Evolutionary conservation across 148 eudicot species (phyloP), one percentile per base, ranked within the genome.

Genomic region (Vaccinium darrowii): DNA sequence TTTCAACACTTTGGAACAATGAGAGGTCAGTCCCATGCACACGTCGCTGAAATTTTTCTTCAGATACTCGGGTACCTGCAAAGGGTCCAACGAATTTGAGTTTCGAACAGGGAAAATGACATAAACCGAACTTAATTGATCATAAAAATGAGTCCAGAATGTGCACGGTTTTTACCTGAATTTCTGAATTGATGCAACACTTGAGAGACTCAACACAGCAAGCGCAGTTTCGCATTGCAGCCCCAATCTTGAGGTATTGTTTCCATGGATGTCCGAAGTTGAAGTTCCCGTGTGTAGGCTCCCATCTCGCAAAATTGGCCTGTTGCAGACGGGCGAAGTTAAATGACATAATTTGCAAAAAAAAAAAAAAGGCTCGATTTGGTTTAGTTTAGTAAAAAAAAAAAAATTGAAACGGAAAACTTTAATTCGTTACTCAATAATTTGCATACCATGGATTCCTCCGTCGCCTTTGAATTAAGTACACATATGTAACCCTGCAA

Each of bases 251-350:
- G 19, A 90, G 92, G 89, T 96, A 96, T 71, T 91, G 93, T 77
- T 92, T 90, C 99, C 99, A 94, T 84, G 99, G 98, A 89, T 96
- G 93, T 39, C 90, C 63, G 50, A 94, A 93, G 80, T 84, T 88
- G 90, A 96, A 94, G 60, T 80, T 50, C 16, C 99, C 98, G 56
- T 96, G 98, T 21, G 94, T 88, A 12, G 98, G 98, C 86, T 96
- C 99, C 99, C 99, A 96, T 87, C 92, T 87, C 2, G 99, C 98
- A 79, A 92, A 89, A 83, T 92, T 96, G 0, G 91, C 99, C 96
- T 96, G 90, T 80, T 79, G 33, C 74, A 81, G 14, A 21, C 18
- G 49, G 43, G 14, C 23, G 0, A 56, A 65, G 30, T 39, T 69
- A 72, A 18, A 43, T 43, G 1, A 36, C 39, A 36, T 36, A 36